Evolutionary conservation across 2,329 filamentous ascomycete species (phyloP), one percentile per base, ranked within the genome.

Genomic region (Aulographum hederae): DNA sequence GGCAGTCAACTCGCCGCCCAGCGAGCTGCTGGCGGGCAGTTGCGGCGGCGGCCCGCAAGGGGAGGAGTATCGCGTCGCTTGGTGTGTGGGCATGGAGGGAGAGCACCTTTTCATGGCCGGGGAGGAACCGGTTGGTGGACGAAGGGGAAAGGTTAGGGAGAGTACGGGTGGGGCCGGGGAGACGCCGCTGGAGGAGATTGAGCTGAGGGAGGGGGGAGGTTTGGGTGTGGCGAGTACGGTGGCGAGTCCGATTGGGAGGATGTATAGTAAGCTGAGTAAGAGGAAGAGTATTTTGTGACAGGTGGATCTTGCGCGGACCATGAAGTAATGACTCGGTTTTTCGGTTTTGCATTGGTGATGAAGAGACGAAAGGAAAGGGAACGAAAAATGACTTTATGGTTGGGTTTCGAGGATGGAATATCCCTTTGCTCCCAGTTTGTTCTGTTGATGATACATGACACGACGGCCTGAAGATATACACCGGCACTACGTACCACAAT

Each of bases 1-100:
- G 0, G 74, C 77, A 2, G 59, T 85, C 32, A 82, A 82, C 44
- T 67, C 60, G 17, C 69, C 69, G 0, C 61, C 63, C 0, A 62
- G 56, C 4, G 45, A 57, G 2, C 49, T 56, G 3, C 41, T 74
- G n/a, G 54, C 57, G 0, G 70, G 69, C 0, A 61, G 57, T 5
- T 72, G 68, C 42, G 69, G 67, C 2, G 60, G 54, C 10, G 69
- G 68, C 0, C 68, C 68, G 0, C 51, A 54, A 12, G 61, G 62
- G 0, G 47, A 53, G 11, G 59, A 69, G 36, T 58, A 66, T 26
- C 49, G 48, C 18, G 52, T 57, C 4, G 51, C 51, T 14, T 63
- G 58, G 59, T 53, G 49, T 21, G 51, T 56, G 10, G 51, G 66
- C n/a, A 55, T 58, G 31, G 46, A 51, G 3, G 57, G 57, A 11